Percentiles rank a stretch among this genome's conserved stretches.
Evolutionary conservation across 2,329 filamentous ascomycete genomes (phyloP).

Genomic region (Apiospora marii): DNA sequence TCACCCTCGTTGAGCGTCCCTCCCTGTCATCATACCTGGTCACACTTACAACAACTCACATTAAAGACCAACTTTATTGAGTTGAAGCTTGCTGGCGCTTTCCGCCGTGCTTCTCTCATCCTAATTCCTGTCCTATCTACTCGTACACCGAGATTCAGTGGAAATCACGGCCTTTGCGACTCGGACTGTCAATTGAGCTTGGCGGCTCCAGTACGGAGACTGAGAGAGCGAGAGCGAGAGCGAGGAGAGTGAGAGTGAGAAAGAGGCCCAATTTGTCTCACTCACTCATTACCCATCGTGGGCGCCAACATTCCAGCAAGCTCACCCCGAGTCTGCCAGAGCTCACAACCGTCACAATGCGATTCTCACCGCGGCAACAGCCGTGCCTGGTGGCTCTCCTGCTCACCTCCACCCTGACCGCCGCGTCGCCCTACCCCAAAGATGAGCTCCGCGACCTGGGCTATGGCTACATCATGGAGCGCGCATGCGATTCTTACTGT

Average conservation of each 20-base stretch:
- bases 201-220: neutral
- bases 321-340: slow-evolving; percentile 22
- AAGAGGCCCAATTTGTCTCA: neutral
- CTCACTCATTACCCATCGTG: neutral
- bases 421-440: slow-evolving; percentile 58
- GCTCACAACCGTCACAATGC: slow-evolving; percentile 43
- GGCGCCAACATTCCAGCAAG: slow-evolving; percentile 24
- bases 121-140: neutral
- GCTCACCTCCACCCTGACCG: slow-evolving; percentile 47
- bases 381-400: slow-evolving; percentile 38
- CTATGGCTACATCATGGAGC: slow-evolving; percentile 58
- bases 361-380: slow-evolving; percentile 36
- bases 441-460: slow-evolving; percentile 57
- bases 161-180: neutral
- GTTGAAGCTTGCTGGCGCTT: neutral
- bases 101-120: slow-evolving; percentile 1
- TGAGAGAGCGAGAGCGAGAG: neutral
- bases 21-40: neutral
- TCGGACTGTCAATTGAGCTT: neutral
- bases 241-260: slow-evolving; percentile 12
- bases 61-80: neutral
- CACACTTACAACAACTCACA: neutral
- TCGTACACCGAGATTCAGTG: neutral
- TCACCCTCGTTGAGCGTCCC: neutral
- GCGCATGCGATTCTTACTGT: slow-evolving; percentile 61